phyloP scores from a whole-genome alignment of 208 protist genomes.

The Trypanosoma platydactyli region DNA sequence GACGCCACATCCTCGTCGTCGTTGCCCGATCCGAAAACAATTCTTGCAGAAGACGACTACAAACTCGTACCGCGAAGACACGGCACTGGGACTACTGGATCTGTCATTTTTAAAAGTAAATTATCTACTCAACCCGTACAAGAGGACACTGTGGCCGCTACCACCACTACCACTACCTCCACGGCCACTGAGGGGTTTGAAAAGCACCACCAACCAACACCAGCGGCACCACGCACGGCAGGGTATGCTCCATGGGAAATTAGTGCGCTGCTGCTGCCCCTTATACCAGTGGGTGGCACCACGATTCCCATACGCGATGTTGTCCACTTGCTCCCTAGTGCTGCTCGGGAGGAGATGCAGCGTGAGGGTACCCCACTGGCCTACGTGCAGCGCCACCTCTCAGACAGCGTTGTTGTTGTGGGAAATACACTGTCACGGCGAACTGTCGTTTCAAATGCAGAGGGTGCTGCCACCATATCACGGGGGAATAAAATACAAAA shows the following conservation, averaged over 20 bases:
- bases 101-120: background rate
- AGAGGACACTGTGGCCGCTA: background rate
- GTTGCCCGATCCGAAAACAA: background rate
- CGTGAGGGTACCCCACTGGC: conserved; percentile 23
- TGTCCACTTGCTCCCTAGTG: conserved; percentile 22
- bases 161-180: background rate
- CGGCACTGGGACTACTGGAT: background rate
- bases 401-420: conserved; percentile 27
- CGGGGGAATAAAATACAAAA: background rate
- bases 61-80: conserved; percentile 20
- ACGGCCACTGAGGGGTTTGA: background rate
- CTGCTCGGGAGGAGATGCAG: conserved; percentile 36
- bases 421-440: conserved; percentile 22
- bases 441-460: background rate
- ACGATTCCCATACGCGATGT: conserved; percentile 20
- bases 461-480: background rate
- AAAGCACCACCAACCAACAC: background rate
- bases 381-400: conserved; percentile 32
- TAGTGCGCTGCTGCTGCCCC: conserved; percentile 43
- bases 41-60: conserved; percentile 22
- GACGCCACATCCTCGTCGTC: background rate
- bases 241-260: conserved; percentile 66
- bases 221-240: background rate
- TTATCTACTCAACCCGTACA: background rate
- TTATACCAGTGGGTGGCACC: conserved; percentile 32